phyloP scores from a whole-genome alignment of 176 grass and related monocot species.

The Stipa capillata region DNA sequence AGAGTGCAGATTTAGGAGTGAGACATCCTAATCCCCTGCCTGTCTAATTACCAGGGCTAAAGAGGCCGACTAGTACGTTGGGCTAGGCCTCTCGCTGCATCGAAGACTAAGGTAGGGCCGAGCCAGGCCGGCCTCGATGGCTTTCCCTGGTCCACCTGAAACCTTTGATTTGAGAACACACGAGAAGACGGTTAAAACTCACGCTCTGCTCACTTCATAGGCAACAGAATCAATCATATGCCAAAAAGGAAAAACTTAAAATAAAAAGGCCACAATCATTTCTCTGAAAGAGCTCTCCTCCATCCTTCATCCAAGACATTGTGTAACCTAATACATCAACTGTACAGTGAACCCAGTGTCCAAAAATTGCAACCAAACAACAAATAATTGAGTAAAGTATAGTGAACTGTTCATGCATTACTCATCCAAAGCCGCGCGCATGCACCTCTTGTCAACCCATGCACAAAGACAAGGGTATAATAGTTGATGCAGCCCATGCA shows the following conservation, averaged over 20 bases:
- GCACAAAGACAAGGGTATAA: background rate
- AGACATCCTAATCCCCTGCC: background rate
- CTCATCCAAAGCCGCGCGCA: background rate
- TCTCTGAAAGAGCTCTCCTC: background rate
- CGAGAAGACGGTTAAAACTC: no score
- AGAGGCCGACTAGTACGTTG: background rate
- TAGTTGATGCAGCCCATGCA: slow-evolving; percentile 8
- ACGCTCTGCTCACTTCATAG: no score
- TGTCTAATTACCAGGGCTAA: no score
- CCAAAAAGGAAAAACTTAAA: accelerated
- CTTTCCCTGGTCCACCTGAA: no score
- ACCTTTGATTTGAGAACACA: no score
- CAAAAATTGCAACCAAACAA: background rate
- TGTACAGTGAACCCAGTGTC: background rate
- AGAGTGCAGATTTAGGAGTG: no score
- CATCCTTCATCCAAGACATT: background rate
- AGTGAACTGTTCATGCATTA: background rate
- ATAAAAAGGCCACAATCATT: background rate
- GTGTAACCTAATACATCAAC: background rate
- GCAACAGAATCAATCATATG: background rate
- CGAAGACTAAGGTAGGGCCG: background rate
- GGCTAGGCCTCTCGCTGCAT: background rate
- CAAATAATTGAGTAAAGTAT: background rate
- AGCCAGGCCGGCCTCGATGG: background rate
- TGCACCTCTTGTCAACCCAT: background rate